Evolutionary conservation across 768 basidiomycete species (phyloP).

Genomic region (Trichaptum fuscoviolaceum): DNA sequence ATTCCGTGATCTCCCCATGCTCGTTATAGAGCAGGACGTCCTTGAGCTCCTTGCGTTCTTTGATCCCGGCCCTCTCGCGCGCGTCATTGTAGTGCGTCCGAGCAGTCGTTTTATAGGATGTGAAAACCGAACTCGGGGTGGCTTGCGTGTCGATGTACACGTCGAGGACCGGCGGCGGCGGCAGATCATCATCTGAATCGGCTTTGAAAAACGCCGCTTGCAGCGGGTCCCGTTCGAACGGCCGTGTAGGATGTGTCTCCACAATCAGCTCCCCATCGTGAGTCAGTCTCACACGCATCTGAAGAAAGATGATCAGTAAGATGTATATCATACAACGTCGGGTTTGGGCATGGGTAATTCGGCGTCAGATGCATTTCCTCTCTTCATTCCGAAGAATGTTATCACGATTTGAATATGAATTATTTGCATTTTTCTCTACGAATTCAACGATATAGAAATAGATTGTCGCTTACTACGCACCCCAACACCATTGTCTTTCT

Average conservation of each 20-base stretch:
- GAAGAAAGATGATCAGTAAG: background rate
- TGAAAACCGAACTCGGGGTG: slow-evolving; percentile 52
- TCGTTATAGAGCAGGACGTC: slow-evolving; percentile 67
- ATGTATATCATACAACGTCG: background rate
- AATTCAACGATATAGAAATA: slow-evolving; percentile 3
- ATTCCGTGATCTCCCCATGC: slow-evolving; percentile 48
- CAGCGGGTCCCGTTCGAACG: slow-evolving; percentile 34
- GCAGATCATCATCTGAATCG: slow-evolving; percentile 2
- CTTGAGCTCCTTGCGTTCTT: slow-evolving; percentile 24
- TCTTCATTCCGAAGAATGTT: background rate
- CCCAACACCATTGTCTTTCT: background rate
- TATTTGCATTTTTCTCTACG: background rate
- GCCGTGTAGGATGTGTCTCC: slow-evolving; percentile 21
- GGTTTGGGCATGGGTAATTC: background rate
- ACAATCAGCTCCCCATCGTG: slow-evolving; percentile 5
- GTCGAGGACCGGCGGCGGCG: slow-evolving; percentile 30
- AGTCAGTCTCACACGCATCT: slow-evolving; percentile 13
- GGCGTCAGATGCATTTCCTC: background rate
- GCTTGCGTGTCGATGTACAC: slow-evolving; percentile 52
- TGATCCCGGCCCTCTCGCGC: slow-evolving; percentile 47
- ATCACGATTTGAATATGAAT: background rate
- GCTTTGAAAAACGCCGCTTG: slow-evolving; percentile 23
- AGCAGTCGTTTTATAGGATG: slow-evolving; percentile 65
- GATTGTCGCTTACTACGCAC: background rate
- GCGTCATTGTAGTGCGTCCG: slow-evolving; percentile 58